phyloP scores from a whole-genome alignment of 169 alveolate species.

The Plasmodium inui region DNA sequence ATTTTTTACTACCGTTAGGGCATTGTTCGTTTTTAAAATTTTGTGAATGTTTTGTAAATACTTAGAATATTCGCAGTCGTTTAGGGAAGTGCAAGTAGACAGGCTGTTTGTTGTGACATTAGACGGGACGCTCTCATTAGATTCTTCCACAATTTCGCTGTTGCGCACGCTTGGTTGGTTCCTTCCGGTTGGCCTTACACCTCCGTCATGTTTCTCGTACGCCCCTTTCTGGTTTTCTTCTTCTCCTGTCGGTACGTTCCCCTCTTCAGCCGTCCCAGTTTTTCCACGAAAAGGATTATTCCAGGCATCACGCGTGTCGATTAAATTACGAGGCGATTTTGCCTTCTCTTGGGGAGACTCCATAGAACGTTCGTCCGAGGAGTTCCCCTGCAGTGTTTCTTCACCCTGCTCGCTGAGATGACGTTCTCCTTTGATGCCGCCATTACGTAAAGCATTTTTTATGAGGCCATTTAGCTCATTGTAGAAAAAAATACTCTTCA shows the following conservation, averaged over 20 bases:
- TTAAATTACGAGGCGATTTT: background rate
- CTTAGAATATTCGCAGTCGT: background rate
- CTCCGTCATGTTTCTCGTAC: background rate
- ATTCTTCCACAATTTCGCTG: background rate
- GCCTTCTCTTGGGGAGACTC: background rate
- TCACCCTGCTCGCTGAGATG: background rate
- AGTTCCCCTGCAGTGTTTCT: background rate
- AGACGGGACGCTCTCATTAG: background rate
- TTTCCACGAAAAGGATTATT: background rate
- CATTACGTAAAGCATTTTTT: constrained; percentile 8
- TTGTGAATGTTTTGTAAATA: background rate
- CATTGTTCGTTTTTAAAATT: constrained; percentile 29
- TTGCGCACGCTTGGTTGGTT: background rate
- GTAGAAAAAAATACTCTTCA: constrained; percentile 17
- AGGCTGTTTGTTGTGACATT: constrained; percentile 12
- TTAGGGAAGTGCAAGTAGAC: background rate
- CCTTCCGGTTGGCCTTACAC: background rate
- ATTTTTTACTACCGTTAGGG: constrained; percentile 30
- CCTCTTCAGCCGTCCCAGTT: background rate
- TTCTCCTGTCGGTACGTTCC: background rate
- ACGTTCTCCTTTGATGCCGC: background rate
- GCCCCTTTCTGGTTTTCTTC: background rate
- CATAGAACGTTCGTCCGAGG: background rate
- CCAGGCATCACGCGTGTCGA: background rate
- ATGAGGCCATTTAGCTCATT: constrained; percentile 11